Base-by-base conservation (phyloP, 768 basidiomycete genomes). In the Lactarius sp. region DNA sequence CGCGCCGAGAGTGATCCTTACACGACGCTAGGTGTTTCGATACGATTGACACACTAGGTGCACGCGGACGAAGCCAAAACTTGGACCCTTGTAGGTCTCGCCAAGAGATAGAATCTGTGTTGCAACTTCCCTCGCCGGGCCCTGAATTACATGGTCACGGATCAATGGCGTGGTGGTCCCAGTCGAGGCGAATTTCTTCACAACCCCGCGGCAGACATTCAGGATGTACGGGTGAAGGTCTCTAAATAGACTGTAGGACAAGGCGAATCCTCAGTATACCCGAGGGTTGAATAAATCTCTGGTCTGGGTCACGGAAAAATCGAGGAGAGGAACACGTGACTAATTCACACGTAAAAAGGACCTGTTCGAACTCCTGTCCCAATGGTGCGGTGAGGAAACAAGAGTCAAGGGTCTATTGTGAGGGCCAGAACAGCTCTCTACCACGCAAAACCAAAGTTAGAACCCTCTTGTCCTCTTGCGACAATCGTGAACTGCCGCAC, bases 401-500 rank as follows among this genome's bases (percentile, higher is more conserved):
- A 10, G 14, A 20, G 7, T 12, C 20, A 37, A 37, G 4, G 36
- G 18, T 52, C 18, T 52, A 16, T 52, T 34, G 51, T 5, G 16
- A 50, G 31, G 8, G 16, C 18, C 18, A 53, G n/a, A 13, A n/a
- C 33, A 36, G 31, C 44, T 46, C 18, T 31, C 34, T 65, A 67
- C 66, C 66, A 85, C 2, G 91, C 85, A 73, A 89, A 92, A 8
- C 93, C 93, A 73, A 94, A 95, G 64, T 83, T 86, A 9, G 92
- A 88, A 8, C 88, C 90, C 68, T 92, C 91, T 61, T 94, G 73
- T 2, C 93, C 93, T 70, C 93, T 76, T 12, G 92, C 88, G 20
- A 96, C 82, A 0, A 96, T 79, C 1, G 88, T 87, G 73, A 96
- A 94, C 66, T 95, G 90, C 67, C 93, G 86, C 12, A 92, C 86